Percentiles rank a stretch among this genome's conserved stretches.
phyloP scores from a whole-genome alignment of 441 rosid genomes.

The Pelargonium myrrhifolium region DNA sequence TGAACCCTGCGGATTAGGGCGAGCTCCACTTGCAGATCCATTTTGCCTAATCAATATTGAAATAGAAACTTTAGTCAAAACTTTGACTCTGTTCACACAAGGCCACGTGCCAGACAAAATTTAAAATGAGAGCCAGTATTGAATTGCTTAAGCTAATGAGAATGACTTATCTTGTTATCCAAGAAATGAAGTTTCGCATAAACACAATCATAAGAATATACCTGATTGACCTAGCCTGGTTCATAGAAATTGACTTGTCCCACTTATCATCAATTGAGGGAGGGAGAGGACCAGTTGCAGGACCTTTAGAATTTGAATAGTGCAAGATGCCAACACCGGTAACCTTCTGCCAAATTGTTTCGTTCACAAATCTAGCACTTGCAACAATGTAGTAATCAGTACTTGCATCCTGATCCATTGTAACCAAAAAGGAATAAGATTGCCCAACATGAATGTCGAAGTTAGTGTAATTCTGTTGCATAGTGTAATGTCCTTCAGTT shows the following conservation, averaged over 20 bases:
- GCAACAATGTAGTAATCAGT: constrained; percentile 77
- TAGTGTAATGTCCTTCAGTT: constrained; percentile 89
- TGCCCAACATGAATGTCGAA: constrained; percentile 89
- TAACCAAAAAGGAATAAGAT: constrained; percentile 65
- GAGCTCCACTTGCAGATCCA: constrained; percentile 60
- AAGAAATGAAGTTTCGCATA: too few relatives aligned
- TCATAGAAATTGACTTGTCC: constrained; percentile 61
- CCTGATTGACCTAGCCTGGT: constrained; percentile 90
- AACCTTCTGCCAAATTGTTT: constrained; percentile 21
- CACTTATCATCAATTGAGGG: constrained; percentile 66
- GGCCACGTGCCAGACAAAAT: too few relatives aligned
- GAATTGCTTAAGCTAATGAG: not conserved
- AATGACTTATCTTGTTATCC: not conserved
- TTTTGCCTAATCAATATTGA: constrained; percentile 36
- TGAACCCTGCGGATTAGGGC: constrained; percentile 69
- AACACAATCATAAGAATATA: constrained; percentile 19
- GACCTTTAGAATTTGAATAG: constrained; percentile 66
- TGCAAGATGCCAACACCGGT: constrained; percentile 59
- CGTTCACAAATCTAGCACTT: constrained; percentile 60
- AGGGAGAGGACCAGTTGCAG: constrained; percentile 62
- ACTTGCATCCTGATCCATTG: constrained; percentile 66
- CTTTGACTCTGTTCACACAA: too few relatives aligned
- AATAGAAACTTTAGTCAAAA: too few relatives aligned
- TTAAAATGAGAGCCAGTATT: too few relatives aligned
- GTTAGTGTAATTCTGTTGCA: constrained; percentile 61